Evolutionary conservation across 345 rosid species (phyloP).

Genomic region (Mangifera indica): DNA sequence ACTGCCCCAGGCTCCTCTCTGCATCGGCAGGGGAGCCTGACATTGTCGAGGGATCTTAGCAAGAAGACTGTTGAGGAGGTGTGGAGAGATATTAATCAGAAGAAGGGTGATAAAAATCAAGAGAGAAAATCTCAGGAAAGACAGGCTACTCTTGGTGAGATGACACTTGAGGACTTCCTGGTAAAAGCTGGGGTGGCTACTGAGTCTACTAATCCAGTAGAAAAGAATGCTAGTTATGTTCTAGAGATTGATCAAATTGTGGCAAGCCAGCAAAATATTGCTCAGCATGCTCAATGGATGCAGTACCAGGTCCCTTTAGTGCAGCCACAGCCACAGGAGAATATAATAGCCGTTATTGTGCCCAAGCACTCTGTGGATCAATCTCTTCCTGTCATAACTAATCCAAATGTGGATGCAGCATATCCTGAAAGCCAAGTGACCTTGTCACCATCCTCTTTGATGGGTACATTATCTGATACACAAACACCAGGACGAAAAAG

Average conservation of each 20-base stretch:
- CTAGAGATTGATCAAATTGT: slow-evolving; percentile 7
- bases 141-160: slow-evolving; percentile 49
- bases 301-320: slow-evolving; percentile 42
- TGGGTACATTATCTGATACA: slow-evolving; percentile 43
- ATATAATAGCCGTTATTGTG: slow-evolving; percentile 25
- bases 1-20: slow-evolving; percentile 20
- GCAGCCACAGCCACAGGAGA: slow-evolving; percentile 30
- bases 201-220: slow-evolving; percentile 27
- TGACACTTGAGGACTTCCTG: slow-evolving; percentile 60
- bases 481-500: slow-evolving; percentile 45
- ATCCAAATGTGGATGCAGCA: slow-evolving; percentile 24
- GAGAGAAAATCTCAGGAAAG: slow-evolving; percentile 23
- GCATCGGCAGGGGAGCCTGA: slow-evolving; percentile 33
- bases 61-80: slow-evolving; percentile 68
- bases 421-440: slow-evolving; percentile 35
- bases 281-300: slow-evolving; percentile 52
- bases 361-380: slow-evolving; percentile 25
- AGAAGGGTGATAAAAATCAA: slow-evolving; percentile 21
- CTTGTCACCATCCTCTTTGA: slow-evolving; percentile 33
- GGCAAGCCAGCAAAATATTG: slow-evolving; percentile 25
- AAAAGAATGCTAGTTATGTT: slow-evolving; percentile 15
- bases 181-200: slow-evolving; percentile 49
- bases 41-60: slow-evolving; percentile 46
- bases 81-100: slow-evolving; percentile 50
- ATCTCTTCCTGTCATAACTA: slow-evolving; percentile 18